Evolutionary conservation across 441 rosid species (phyloP).

Genomic region (Eutrema salsugineum): DNA sequence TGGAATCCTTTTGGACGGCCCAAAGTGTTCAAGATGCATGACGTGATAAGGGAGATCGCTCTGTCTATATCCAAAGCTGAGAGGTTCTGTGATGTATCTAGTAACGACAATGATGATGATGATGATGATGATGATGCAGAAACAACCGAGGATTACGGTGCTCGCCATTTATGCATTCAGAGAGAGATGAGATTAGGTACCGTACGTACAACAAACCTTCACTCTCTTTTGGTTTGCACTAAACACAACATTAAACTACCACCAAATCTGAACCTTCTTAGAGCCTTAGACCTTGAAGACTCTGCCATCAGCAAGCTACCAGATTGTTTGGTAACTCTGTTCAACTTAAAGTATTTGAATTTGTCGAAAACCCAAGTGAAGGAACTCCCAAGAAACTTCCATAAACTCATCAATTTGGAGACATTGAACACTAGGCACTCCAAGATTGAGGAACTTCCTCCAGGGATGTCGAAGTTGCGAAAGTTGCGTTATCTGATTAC

Average conservation of each 20-base stretch:
- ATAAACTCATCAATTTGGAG: slow-evolving; percentile 33
- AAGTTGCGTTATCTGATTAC: slow-evolving; percentile 28
- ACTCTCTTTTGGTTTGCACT: slow-evolving; percentile 31
- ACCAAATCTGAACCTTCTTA: slow-evolving; percentile 24
- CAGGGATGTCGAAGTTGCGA: slow-evolving; percentile 15
- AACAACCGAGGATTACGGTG: neutral
- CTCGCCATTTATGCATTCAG: slow-evolving; percentile 34
- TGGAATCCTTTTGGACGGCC: slow-evolving; percentile 34
- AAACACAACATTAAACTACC: neutral
- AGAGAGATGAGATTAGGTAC: neutral
- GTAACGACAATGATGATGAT: neutral
- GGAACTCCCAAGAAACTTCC: slow-evolving; percentile 35
- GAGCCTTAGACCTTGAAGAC: slow-evolving; percentile 33
- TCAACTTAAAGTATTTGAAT: slow-evolving; percentile 39
- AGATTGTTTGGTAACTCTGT: slow-evolving; percentile 20
- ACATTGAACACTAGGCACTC: slow-evolving; percentile 22
- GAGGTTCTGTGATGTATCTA: slow-evolving; percentile 27
- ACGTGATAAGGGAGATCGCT: slow-evolving; percentile 35
- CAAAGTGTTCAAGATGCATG: slow-evolving; percentile 39
- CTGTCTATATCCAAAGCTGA: slow-evolving; percentile 37
- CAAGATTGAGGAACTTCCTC: slow-evolving; percentile 25
- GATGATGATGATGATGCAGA: neutral
- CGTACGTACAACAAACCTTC: slow-evolving; percentile 22
- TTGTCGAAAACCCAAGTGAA: slow-evolving; percentile 28
- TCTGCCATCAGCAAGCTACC: slow-evolving; percentile 25